A percentile compares a stretch with the other conserved stretches of the same genome.
These are phyloP conservation scores for Leccinum pachyderme DNA, from an alignment of 1,284 basidiomycete species.

Conservation along the genomic window DNA sequence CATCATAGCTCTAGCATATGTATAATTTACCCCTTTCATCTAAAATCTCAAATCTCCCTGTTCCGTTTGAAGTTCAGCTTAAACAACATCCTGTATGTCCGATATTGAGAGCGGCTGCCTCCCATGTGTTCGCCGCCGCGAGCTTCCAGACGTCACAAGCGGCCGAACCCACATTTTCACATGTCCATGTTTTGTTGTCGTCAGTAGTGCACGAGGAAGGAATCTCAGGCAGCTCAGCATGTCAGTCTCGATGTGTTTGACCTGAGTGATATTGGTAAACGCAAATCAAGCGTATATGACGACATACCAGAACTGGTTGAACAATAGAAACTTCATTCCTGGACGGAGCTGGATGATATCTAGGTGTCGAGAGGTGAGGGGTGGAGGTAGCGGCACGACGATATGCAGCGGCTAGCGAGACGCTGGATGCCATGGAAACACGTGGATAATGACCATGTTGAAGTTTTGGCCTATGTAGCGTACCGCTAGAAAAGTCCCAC, in stretches of 20 bases:
- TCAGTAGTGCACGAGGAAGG: conserved; percentile 73
- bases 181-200: conserved; percentile 67
- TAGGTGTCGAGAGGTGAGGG: conserved; percentile 51
- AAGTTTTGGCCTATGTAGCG: conserved; percentile 72
- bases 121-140: conserved; percentile 30
- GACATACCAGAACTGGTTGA: conserved; percentile 82
- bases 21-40: conserved; percentile 20
- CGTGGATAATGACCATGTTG: conserved; percentile 63
- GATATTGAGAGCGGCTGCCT: conserved; percentile 35
- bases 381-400: conserved; percentile 55
- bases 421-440: conserved; percentile 70
- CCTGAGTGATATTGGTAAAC: conserved; percentile 40
- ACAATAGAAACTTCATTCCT: conserved; percentile 87
- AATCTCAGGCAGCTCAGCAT: conserved; percentile 71
- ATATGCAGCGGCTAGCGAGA: conserved; percentile 57
- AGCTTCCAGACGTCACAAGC: conserved; percentile 41
- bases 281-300: conserved; percentile 15
- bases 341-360: conserved; percentile 84
- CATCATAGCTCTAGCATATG: conserved; percentile 8
- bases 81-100: conserved; percentile 30
- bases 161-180: conserved; percentile 86
- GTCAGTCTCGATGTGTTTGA: conserved; percentile 77
- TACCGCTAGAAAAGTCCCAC: conserved; percentile 91
- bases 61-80: not conserved
- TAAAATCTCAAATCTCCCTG: not conserved